A percentile compares a stretch with the other conserved stretches of the same genome.
These are phyloP conservation scores for Acorus gramineus DNA, from an alignment of 106 monocot species.

Conservation along the genomic window DNA sequence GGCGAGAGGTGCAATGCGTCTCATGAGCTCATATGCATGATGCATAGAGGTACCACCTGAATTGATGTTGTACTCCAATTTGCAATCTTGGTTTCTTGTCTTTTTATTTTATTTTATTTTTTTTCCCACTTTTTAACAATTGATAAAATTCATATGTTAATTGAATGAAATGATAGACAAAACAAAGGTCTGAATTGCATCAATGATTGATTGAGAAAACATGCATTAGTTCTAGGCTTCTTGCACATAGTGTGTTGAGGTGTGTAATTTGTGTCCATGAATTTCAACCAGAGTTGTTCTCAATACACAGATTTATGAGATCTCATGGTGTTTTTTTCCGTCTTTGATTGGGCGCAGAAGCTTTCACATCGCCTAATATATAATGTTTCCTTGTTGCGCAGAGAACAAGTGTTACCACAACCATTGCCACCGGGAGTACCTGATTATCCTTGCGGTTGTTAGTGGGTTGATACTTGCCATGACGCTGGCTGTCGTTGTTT, in stretches of 20 bases:
- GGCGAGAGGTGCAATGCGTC: slow-evolving; percentile 57
- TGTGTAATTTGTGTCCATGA: no score
- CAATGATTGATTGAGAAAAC: no score
- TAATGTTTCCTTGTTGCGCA: slow-evolving; percentile 16
- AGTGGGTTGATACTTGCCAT: slow-evolving; percentile 74
- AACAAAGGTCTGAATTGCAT: no score
- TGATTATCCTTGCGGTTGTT: slow-evolving; percentile 69
- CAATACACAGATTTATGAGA: no score
- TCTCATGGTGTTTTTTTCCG: no score
- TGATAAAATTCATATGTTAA: no score
- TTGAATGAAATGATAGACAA: no score
- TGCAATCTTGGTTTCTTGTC: background rate
- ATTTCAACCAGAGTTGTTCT: no score
- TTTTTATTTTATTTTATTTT: background rate
- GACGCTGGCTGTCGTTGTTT: slow-evolving; percentile 60
- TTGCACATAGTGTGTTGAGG: no score
- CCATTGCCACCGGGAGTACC: slow-evolving; percentile 77
- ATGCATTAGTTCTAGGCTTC: no score
- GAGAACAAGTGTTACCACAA: slow-evolving; percentile 48
- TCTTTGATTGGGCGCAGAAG: no score
- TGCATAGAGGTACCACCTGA: slow-evolving; percentile 37
- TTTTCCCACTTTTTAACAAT: background rate
- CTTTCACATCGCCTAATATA: background rate
- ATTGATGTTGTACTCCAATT: background rate
- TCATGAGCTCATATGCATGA: slow-evolving; percentile 68